phyloP scores from a whole-genome alignment of 2,329 filamentous ascomycete species.

The Pseudopyricularia cyperi region DNA sequence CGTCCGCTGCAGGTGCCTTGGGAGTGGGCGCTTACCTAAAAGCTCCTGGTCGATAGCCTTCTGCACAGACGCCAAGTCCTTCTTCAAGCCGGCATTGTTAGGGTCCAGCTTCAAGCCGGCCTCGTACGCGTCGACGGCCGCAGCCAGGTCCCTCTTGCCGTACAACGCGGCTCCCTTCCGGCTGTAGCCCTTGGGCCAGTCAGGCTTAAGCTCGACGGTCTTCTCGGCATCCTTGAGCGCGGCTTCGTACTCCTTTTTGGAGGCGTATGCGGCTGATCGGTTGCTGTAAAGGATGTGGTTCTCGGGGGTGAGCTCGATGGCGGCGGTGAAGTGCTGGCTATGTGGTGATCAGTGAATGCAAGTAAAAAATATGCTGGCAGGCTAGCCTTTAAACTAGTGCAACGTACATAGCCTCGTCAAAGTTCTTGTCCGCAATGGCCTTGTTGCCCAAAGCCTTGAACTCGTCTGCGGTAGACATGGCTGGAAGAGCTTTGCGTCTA shows the following conservation, averaged over 20 bases:
- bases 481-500: no score
- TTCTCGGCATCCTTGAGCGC: constrained; percentile 86
- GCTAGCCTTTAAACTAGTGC: no score
- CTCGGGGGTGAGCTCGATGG: constrained; percentile 71
- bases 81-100: constrained; percentile 84
- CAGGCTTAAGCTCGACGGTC: constrained; percentile 86
- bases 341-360: not conserved
- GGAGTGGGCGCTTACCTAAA: constrained; percentile 8
- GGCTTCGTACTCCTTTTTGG: constrained; percentile 74
- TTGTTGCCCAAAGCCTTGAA: constrained; percentile 98
- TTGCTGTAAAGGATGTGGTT: constrained; percentile 99
- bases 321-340: constrained; percentile 88
- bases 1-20: not conserved
- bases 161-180: constrained; percentile 87
- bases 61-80: constrained; percentile 71
- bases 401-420: constrained; percentile 84
- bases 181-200: constrained; percentile 96
- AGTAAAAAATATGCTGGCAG: not conserved
- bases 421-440: constrained; percentile 96
- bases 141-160: constrained; percentile 73
- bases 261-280: constrained; percentile 77
- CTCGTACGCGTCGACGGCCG: constrained; percentile 81
- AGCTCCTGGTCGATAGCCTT: constrained; percentile 73
- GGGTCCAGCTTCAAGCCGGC: constrained; percentile 89
- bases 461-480: constrained; percentile 54